phyloP scores from a whole-genome alignment of 495 filamentous ascomycete species.

The Rostrohypoxylon terebratum region DNA sequence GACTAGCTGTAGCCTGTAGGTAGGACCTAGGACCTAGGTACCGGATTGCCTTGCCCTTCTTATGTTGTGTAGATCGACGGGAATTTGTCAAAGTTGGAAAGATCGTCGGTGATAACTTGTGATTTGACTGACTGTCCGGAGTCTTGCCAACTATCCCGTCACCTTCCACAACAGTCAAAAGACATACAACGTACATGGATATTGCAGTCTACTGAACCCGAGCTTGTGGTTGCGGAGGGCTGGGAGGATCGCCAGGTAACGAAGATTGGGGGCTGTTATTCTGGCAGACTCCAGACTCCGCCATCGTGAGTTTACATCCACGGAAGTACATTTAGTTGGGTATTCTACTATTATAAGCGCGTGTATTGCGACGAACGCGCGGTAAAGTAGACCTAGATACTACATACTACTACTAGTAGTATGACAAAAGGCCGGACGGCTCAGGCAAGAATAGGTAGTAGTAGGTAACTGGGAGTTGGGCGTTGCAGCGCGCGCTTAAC shows the following conservation, averaged over 20 bases:
- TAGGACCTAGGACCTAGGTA: not conserved
- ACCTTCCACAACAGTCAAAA: constrained; percentile 10
- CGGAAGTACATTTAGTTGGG: too few relatives aligned
- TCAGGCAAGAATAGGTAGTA: not conserved
- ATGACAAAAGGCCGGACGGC: not conserved
- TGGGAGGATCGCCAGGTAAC: too few relatives aligned
- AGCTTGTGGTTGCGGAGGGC: constrained; percentile 13
- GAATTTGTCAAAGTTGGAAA: constrained; percentile 28
- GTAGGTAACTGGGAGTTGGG: too few relatives aligned
- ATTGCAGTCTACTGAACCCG: constrained; percentile 4
- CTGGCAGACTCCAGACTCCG: not conserved
- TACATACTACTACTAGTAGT: too few relatives aligned
- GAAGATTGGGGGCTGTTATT: not conserved
- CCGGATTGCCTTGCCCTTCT: constrained; percentile 24
- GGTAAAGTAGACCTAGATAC: constrained; percentile 9
- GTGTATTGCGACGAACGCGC: constrained; percentile 21
- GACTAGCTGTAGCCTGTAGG: too few relatives aligned
- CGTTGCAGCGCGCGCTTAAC: constrained; percentile 41
- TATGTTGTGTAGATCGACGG: constrained; percentile 4
- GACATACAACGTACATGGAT: not conserved
- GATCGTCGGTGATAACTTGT: constrained; percentile 16
- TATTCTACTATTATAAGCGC: constrained; percentile 1
- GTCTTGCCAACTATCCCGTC: not conserved
- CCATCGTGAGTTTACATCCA: not conserved
- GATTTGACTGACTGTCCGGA: not conserved